phyloP scores from a whole-genome alignment of 352 stramenopile species.

The Phytophthora tubulina region DNA sequence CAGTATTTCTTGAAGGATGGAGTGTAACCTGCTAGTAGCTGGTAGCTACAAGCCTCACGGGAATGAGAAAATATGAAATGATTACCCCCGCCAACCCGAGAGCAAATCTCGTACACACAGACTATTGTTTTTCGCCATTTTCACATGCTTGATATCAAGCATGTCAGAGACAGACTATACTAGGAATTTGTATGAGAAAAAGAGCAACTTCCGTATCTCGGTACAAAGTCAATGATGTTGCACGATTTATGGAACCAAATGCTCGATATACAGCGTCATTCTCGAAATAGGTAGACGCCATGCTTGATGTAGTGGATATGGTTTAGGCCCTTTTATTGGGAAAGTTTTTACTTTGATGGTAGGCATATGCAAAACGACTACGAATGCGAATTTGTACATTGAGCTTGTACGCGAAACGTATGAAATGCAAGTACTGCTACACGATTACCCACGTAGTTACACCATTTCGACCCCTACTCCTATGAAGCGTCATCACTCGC shows the following conservation, averaged over 20 bases:
- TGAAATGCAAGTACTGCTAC: constrained; percentile 1
- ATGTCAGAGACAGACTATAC: constrained; percentile 2
- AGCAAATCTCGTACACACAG: not conserved
- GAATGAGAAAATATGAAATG: too few species aligned
- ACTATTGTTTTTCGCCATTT: too few species aligned
- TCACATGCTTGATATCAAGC: constrained; percentile 16
- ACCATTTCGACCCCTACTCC: not conserved
- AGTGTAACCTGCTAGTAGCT: too few species aligned
- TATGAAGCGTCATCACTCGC: not conserved
- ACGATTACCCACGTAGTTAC: constrained; percentile 1
- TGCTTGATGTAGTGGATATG: constrained; percentile 2
- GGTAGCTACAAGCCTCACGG: too few species aligned
- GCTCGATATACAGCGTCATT: constrained; percentile 1
- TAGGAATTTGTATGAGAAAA: constrained; percentile 3
- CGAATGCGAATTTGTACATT: constrained; percentile 2
- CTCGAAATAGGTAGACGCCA: not conserved
- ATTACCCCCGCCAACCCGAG: too few species aligned
- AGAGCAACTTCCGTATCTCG: constrained; percentile 2
- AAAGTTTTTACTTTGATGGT: not conserved
- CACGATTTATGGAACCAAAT: not conserved
- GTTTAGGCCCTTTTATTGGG: constrained; percentile 1
- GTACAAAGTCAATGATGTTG: not conserved
- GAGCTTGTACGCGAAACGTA: not conserved
- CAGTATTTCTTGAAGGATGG: too few species aligned
- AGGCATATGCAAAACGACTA: constrained; percentile 3